Evolutionary conservation across 2,329 filamentous ascomycete genomes (phyloP).

Genomic region (Penicillium psychrosexuale): DNA sequence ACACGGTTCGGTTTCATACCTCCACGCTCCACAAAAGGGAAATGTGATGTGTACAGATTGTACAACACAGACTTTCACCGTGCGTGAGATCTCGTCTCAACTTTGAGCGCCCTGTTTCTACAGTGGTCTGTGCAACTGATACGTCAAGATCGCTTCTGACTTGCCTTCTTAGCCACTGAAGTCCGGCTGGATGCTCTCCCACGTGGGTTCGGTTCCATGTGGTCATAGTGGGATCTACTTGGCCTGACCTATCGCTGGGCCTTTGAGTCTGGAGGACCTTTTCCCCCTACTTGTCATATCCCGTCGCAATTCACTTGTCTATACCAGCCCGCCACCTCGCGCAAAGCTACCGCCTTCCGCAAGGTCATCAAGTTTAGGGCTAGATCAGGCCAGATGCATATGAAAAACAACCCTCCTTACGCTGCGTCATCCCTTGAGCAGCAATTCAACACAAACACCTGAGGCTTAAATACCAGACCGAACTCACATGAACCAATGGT

Average conservation of each 20-base stretch:
- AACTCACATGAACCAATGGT: conserved; percentile 21
- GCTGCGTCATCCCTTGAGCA: conserved; percentile 15
- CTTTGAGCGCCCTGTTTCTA: not conserved
- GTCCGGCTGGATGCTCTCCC: not conserved
- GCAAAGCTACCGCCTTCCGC: not conserved
- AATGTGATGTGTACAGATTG: conserved; percentile 4
- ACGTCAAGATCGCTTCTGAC: not conserved
- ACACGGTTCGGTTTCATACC: not conserved
- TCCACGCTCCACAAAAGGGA: not conserved
- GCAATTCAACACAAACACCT: not conserved
- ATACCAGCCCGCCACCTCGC: not conserved
- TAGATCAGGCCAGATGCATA: conserved; percentile 7
- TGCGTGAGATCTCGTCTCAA: not conserved
- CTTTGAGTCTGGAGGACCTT: not conserved
- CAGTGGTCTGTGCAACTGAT: conserved; percentile 1
- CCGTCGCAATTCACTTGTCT: not conserved
- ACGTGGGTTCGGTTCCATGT: conserved; percentile 7
- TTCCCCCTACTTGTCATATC: not conserved
- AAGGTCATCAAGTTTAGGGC: not conserved
- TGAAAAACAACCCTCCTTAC: conserved; percentile 15
- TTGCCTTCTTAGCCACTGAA: not conserved
- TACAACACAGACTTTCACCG: conserved; percentile 1
- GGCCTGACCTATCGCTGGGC: not conserved
- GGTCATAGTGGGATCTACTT: not conserved
- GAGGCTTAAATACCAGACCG: not conserved